Evolutionary conservation across 2,329 filamentous ascomycete species (phyloP).

Genomic region (Pseudopithomyces chartarum): DNA sequence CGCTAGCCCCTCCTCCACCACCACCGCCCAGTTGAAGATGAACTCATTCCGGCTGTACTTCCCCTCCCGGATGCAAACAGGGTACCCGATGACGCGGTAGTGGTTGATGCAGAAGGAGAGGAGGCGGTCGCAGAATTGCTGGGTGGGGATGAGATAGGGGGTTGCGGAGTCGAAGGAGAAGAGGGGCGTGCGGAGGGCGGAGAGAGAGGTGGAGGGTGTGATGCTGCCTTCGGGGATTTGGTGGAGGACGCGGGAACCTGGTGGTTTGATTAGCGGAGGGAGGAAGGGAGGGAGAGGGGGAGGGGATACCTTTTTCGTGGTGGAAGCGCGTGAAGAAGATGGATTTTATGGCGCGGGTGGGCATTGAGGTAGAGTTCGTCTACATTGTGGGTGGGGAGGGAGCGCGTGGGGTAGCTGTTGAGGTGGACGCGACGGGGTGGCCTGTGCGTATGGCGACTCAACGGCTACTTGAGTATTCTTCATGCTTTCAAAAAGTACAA

Average conservation of each 20-base stretch:
- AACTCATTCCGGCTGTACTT: constrained; percentile 93
- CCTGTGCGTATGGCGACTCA: no score
- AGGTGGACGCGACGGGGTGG: constrained; percentile 9
- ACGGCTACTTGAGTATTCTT: no score
- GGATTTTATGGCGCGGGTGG: constrained; percentile 58
- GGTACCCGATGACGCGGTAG: constrained; percentile 83
- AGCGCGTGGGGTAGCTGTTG: constrained; percentile 3
- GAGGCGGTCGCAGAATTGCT: constrained; percentile 92
- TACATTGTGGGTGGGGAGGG: constrained; percentile 22
- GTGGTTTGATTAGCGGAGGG: constrained; percentile 9
- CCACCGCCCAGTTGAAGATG: constrained; percentile 96
- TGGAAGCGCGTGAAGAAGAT: constrained; percentile 73
- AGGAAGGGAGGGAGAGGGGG: not conserved
- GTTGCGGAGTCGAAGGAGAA: constrained; percentile 86
- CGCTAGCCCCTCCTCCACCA: constrained; percentile 67
- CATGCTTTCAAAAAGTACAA: no score
- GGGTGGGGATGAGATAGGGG: constrained; percentile 91
- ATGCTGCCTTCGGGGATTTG: constrained; percentile 68
- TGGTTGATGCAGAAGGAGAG: constrained; percentile 77
- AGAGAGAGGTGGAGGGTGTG: constrained; percentile 44
- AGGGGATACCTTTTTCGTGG: constrained; percentile 51
- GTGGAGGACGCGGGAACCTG: constrained; percentile 67
- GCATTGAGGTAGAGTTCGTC: constrained; percentile 28
- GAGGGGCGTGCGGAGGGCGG: constrained; percentile 63
- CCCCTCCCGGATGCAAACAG: constrained; percentile 78